A percentile compares a stretch with the other conserved stretches of the same genome.
Conservation (phyloP, 768 basidiomycete genomes). For the Udeniomyces megalosporus region DNA sequence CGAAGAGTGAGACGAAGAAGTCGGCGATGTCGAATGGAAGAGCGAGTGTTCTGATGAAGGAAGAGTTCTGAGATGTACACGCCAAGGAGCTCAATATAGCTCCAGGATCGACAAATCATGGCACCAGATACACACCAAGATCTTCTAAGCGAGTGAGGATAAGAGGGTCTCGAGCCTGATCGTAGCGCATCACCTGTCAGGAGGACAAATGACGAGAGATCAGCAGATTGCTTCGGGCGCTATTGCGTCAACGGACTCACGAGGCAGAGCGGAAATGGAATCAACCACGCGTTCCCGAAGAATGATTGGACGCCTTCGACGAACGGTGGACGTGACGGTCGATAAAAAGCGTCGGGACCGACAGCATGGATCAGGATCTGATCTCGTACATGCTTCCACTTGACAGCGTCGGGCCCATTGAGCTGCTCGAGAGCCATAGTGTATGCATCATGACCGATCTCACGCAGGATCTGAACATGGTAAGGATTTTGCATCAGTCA, state of each 20-base stretch:
- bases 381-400: not conserved
- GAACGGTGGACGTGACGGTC: slow-evolving; percentile 17
- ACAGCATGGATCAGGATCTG: slow-evolving; percentile 21
- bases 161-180: slow-evolving; percentile 38
- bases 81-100: not conserved
- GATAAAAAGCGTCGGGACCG: slow-evolving; percentile 62
- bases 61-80: not conserved
- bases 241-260: slow-evolving; percentile 25
- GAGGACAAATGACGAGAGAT: not conserved
- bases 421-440: slow-evolving; percentile 35
- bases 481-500: not conserved
- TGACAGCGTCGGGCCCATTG: not conserved
- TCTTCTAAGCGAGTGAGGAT: slow-evolving; percentile 33
- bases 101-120: not conserved
- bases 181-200: slow-evolving; percentile 48
- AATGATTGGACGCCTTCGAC: slow-evolving; percentile 34
- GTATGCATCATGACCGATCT: slow-evolving; percentile 47
- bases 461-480: slow-evolving; percentile 46
- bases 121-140: slow-evolving; percentile 40
- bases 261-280: slow-evolving; percentile 60
- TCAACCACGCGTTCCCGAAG: slow-evolving; percentile 66
- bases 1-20: slow-evolving; percentile 3
- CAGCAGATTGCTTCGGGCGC: slow-evolving; percentile 1
- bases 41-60: slow-evolving; percentile 1
- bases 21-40: not conserved